Percentiles rank a stretch among this genome's conserved stretches.
Evolutionary conservation across 169 alveolate species (phyloP).

Genomic region (Neospora caninum): DNA sequence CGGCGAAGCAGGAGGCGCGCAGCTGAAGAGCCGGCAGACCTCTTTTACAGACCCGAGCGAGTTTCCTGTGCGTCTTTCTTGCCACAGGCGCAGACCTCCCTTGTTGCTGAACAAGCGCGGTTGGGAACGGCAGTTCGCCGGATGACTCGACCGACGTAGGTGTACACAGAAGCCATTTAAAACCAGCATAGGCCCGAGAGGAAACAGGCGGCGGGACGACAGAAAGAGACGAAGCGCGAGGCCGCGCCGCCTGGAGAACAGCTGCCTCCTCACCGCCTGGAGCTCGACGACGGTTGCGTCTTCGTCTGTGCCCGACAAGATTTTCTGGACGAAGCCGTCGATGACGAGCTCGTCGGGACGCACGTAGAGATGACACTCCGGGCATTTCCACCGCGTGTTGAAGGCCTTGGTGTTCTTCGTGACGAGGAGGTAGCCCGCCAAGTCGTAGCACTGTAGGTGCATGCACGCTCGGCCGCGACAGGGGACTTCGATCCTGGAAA

Average conservation of each 20-base stretch:
- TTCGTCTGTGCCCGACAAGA: constrained; percentile 67
- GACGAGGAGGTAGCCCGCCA: constrained; percentile 86
- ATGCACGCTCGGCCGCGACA: constrained; percentile 89
- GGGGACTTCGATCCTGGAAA: constrained; percentile 84
- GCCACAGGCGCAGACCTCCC: no score
- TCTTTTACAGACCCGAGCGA: no score
- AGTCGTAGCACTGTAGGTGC: constrained; percentile 93
- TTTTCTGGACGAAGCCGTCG: constrained; percentile 82
- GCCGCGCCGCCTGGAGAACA: background rate
- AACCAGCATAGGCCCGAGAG: no score
- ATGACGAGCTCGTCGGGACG: constrained; percentile 88
- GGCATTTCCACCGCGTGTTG: constrained; percentile 93
- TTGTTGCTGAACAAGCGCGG: no score
- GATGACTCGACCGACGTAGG: no score
- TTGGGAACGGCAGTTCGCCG: no score
- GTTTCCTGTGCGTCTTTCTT: no score
- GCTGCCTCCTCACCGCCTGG: constrained; percentile 38
- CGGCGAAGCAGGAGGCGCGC: no score
- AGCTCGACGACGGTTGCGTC: constrained; percentile 63
- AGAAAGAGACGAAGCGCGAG: no score
- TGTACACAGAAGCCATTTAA: no score
- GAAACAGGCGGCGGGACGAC: no score
- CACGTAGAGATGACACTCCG: constrained; percentile 86
- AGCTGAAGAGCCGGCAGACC: no score
- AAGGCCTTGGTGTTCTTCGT: constrained; percentile 90